Base-by-base conservation (phyloP, 371 early-diverging fungal species). In the Lichtheimia ramosa region DNA sequence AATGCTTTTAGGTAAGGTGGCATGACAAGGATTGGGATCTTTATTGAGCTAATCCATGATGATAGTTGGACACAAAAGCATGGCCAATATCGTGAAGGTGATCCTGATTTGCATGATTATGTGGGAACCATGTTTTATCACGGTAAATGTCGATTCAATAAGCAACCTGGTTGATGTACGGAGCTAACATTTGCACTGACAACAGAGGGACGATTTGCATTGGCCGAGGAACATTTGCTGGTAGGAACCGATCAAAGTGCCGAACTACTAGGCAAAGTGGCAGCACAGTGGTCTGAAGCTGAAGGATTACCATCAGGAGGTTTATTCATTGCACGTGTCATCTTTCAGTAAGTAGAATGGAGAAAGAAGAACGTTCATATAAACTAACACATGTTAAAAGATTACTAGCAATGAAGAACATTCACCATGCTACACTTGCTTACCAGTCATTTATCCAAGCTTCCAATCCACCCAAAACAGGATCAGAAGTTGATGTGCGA, bases 31-130 rank as follows among this genome's bases (percentile, higher is more conserved):
- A 34, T 6, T 34, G 5, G 27, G 8, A 8, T 34, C 8, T 0
- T 2, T 34, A 34, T 34, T 5, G 34, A 8, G 10, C 10, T 34
- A 8, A 34, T 34, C 34, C n/a, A 0, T 34, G 34, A 10, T 4
- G 34, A 34, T 34, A 87, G 89, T 58, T 93, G 93, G 93, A 81
- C 91, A 15, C 75, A 81, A 55, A 83, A 75, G 57, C 48, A 77
- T 42, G 81, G 86, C 43, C 78, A 82, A 5, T 78, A 70, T 65
- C 77, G 80, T 27, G 82, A 83, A 10, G 96, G 95, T 13, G 96
- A 96, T 64, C 83, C 88, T 24, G 87, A 83, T 59, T 75, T 96
- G 42, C 95, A 95, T 60, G 93, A 96, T 61, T 89, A 86, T 55
- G 74, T 93, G 27, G 96, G 92, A 5, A 79, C 89, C 34, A 74